Evolutionary conservation across 2,329 filamentous ascomycete genomes (phyloP).

Genomic region (Fusarium sp.): DNA sequence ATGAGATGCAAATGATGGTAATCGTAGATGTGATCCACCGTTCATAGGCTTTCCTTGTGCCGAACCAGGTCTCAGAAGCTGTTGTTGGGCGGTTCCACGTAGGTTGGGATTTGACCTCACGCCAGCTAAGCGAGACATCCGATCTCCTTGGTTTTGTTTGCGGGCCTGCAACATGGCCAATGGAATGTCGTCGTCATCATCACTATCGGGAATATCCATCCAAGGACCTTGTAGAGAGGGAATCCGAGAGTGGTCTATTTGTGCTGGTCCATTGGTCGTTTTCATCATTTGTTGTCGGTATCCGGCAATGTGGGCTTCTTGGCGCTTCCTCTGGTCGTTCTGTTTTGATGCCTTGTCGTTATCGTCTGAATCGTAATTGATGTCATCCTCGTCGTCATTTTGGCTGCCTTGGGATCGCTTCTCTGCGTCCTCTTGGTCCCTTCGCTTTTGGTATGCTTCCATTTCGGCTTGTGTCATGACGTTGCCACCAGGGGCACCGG

Average conservation of each 20-base stretch:
- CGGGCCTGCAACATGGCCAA: constrained; percentile 32
- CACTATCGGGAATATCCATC: constrained; percentile 5
- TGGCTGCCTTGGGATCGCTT: constrained; percentile 10
- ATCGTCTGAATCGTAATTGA: constrained; percentile 36
- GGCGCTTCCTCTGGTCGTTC: constrained; percentile 24
- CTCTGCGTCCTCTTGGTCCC: constrained; percentile 14
- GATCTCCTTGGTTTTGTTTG: neutral
- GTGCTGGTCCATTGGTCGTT: constrained; percentile 26
- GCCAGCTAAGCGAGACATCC: constrained; percentile 16
- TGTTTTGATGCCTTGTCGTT: constrained; percentile 7
- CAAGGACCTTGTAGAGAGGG: constrained; percentile 20
- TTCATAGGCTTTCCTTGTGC: constrained; percentile 13
- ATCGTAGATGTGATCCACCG: constrained; percentile 8
- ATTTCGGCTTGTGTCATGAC: constrained; percentile 37
- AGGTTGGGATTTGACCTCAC: constrained; percentile 37
- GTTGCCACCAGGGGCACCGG: constrained; percentile 22
- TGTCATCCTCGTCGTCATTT: constrained; percentile 36
- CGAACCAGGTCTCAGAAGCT: constrained; percentile 37
- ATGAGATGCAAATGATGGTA: constrained; percentile 32
- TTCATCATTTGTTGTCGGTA: constrained; percentile 44
- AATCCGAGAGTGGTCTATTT: constrained; percentile 8
- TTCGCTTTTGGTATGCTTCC: constrained; percentile 32
- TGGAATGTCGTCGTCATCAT: constrained; percentile 37
- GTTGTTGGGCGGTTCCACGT: constrained; percentile 28
- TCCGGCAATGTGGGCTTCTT: constrained; percentile 37